A percentile compares a stretch with the other conserved stretches of the same genome.
phyloP scores from a whole-genome alignment of 768 basidiomycete genomes.

The Auricularia cornea region DNA sequence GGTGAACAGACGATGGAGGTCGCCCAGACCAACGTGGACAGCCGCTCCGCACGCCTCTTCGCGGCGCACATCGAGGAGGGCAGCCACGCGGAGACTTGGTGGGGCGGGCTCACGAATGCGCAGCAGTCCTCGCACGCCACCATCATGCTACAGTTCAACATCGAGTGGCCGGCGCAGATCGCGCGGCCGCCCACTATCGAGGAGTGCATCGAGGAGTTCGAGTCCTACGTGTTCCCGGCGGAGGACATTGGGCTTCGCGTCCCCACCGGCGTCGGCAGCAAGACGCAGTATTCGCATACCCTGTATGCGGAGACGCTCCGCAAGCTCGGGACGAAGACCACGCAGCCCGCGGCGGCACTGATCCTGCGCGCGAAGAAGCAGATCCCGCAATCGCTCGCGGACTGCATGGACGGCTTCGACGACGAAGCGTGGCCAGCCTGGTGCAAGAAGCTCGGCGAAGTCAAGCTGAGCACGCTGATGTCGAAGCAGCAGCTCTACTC shows the following conservation, averaged over 20 bases:
- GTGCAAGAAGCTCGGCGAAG: background rate
- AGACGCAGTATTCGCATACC: background rate
- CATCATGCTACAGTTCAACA: background rate
- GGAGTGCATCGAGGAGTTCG: background rate
- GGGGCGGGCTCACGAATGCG: background rate
- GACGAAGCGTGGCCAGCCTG: background rate
- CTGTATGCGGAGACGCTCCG: background rate
- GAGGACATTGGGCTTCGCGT: background rate
- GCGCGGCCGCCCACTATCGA: background rate
- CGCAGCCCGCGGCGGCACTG: background rate
- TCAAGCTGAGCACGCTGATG: background rate
- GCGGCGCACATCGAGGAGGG: background rate
- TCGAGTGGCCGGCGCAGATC: background rate
- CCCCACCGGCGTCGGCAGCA: background rate
- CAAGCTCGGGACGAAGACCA: background rate
- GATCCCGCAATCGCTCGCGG: background rate
- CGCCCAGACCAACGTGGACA: background rate
- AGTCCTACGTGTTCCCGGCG: background rate
- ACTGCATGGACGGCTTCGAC: background rate
- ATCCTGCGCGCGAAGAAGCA: background rate
- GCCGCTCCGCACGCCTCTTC: background rate
- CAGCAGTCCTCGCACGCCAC: background rate
- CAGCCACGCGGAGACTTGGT: background rate
- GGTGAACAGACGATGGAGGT: background rate
- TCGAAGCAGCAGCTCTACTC: background rate